Base-by-base conservation (phyloP, 1,284 basidiomycete genomes). In the Malassezia slooffiae region DNA sequence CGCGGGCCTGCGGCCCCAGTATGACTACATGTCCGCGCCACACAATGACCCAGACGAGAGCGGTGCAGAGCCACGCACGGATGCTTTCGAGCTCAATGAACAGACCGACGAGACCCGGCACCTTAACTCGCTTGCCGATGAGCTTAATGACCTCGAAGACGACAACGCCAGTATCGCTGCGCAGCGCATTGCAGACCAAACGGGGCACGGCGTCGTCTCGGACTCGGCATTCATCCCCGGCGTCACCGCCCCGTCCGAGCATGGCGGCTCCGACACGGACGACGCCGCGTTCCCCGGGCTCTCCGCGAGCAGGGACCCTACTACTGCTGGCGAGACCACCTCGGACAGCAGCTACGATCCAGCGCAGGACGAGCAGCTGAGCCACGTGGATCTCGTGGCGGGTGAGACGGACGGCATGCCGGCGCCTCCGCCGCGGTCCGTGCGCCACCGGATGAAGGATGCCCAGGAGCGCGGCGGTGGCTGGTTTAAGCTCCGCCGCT, bases 341-440 rank as follows among this genome's bases (percentile, higher is more conserved):
- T 43, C 50, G 10, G 62, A 65, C n/a, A 54, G 54, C 32, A 60
- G 57, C 43, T 67, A 60, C 39, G 63, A 69, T 15, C 62, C 66
- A 1, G 54, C 53, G 15, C 57, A 58, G 27, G 57, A 62, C 34
- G 57, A 58, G 12, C 60, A 65, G 19, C 52, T 69, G 17, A 61
- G 55, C n/a, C 54, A 67, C 38, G 48, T 67, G 26, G 64, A 67
- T 23, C 34, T 69, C 22, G 43, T 66, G n/a, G 52, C 60, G 9
- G 66, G 66, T 22, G 66, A 69, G 43, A 57, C 54, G 5, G 66
- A 69, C 27, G 66, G 66, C 16, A 63, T 69, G 64, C 66, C 66
- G 0, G 21, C 45, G 6, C 26, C 26, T n/a, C 52, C 29, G 21
- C 36, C 35, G 7, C 36, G 34, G 5, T 41, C 39, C 1, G 17